Evolutionary conservation across 23 red algal genomes (phyloP), one percentile per base, ranked within the genome.

Genomic region (Gracilaria domingensis): DNA sequence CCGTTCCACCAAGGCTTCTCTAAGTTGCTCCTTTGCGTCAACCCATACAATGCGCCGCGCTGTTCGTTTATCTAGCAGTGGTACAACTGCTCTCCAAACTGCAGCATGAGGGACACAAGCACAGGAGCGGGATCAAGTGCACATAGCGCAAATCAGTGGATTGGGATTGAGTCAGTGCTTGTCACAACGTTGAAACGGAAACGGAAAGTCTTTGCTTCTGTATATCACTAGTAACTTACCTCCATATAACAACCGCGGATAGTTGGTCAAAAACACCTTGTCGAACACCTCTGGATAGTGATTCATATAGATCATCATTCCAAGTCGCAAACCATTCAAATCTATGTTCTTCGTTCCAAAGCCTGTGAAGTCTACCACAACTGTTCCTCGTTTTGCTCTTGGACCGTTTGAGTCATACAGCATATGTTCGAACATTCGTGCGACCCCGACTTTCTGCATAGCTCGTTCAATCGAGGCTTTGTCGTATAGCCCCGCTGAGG

Each of bases 281-380:
- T 81, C 54, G 64, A 90, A 81, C 8, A 90, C 75, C 30, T 90
- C 87, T 50, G 73, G 87, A 35, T 81, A 90, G 36, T 90, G 56
- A 21, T 28, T 79, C 54, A 81, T 90, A 12, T 90, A 90, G 9
- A 62, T 70, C 24, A n/a, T 44, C n/a, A 81, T 35, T 35, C 87
- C 87, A 35, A 34, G 44, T 24, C 57, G 47, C 36, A 80, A 35
- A 8, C 87, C 74, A 13, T 48, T 56, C 24, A 90, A 8, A 70
- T 90, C 87, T 12, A 90, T 37, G 39, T 81, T 64, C 53, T 54
- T 80, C 9, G 45, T 26, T 47, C 74, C 74, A 64, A 90, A 90
- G 14, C 64, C 76, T 0, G 87, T 67, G 33, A 80, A 90, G 44
- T 90, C 87, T 14, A 90, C 87, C 0, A 90, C 87, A 40, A 90